These are phyloP conservation scores for Takashimella tepidaria DNA, from an alignment of 1,284 basidiomycete species.

Conservation along the genomic window DNA sequence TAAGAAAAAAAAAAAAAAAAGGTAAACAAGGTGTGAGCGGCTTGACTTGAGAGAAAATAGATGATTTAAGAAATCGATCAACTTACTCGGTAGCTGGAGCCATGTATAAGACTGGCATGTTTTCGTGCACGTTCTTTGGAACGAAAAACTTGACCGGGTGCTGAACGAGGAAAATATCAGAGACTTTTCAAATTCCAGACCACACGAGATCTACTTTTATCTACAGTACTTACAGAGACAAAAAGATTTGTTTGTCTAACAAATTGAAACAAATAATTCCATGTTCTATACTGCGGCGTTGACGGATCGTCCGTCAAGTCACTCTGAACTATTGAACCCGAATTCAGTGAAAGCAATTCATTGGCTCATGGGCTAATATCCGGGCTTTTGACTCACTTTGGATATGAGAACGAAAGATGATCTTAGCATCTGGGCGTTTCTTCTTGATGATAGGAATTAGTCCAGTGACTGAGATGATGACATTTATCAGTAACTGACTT, in stretches of 20 bases:
- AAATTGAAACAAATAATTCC: conserved; percentile 85
- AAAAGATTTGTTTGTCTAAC: conserved; percentile 78
- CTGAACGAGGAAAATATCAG: conserved; percentile 9
- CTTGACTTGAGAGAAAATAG: no score
- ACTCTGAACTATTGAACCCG: conserved; percentile 42
- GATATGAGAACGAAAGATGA: conserved; percentile 84
- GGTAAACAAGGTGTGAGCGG: neutral
- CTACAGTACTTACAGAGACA: conserved; percentile 56
- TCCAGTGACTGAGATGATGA: conserved; percentile 50
- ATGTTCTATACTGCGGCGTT: conserved; percentile 78
- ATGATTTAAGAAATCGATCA: no score
- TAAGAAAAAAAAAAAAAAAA: conserved; percentile 30
- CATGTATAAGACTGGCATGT: conserved; percentile 44
- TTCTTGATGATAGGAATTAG: conserved; percentile 80
- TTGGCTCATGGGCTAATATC: neutral
- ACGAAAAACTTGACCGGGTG: conserved; percentile 90
- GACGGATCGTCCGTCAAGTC: conserved; percentile 34
- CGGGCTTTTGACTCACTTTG: conserved; percentile 58
- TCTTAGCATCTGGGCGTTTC: conserved; percentile 69
- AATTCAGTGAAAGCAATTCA: no score
- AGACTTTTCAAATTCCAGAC: no score
- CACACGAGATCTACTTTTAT: neutral
- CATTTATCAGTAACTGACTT: conserved; percentile 1
- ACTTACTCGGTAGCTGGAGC: conserved; percentile 42
- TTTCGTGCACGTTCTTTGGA: conserved; percentile 66